phyloP scores from a whole-genome alignment of 2,329 filamentous ascomycete species.

The Colletotrichum sp. region DNA sequence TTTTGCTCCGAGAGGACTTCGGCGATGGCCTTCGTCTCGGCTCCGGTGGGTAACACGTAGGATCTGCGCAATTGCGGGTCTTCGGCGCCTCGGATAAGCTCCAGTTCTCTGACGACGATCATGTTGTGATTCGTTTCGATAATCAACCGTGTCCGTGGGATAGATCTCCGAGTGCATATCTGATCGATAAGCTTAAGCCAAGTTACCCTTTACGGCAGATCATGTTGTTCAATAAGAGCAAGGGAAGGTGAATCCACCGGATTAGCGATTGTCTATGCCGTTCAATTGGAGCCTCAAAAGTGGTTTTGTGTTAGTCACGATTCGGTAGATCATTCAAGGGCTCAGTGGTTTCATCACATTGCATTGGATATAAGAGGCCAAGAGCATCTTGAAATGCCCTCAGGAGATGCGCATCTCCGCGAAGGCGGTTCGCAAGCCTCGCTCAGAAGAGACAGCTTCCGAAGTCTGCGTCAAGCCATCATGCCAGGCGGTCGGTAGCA shows the following conservation, averaged over 20 bases:
- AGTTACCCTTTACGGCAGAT: neutral
- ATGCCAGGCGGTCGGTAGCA: neutral
- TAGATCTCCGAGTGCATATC: neutral
- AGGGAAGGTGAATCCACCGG: neutral
- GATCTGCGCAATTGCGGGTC: neutral
- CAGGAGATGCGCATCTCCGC: neutral
- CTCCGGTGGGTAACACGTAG: neutral
- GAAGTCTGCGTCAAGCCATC: neutral
- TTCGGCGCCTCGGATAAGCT: neutral
- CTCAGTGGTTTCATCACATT: accelerated
- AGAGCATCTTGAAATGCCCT: neutral
- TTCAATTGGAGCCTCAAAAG: neutral
- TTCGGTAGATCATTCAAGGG: neutral
- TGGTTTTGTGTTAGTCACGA: neutral
- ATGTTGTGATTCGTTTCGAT: neutral
- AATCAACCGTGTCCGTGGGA: neutral
- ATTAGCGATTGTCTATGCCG: neutral
- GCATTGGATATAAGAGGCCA: neutral
- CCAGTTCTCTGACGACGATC: neutral
- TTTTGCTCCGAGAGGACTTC: neutral
- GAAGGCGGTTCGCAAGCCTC: neutral
- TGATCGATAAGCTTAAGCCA: neutral
- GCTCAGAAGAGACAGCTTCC: neutral
- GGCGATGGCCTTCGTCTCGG: neutral
- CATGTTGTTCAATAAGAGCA: neutral